phyloP scores from a whole-genome alignment of 345 rosid species.

The Moringa oleifera region DNA sequence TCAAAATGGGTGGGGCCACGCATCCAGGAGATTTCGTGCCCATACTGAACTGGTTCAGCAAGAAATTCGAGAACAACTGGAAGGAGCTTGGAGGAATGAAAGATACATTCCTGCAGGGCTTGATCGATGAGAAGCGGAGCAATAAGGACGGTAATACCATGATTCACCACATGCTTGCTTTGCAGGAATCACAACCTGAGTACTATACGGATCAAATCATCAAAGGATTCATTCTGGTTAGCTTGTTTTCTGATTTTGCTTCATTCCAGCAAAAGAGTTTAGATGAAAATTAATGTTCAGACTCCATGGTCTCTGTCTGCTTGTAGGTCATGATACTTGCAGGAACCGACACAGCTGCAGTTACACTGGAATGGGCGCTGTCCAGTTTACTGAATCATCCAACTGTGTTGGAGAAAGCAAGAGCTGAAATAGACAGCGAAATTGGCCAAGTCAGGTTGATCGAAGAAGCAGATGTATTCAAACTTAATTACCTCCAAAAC shows the following conservation, averaged over 20 bases:
- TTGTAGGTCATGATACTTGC: conserved; percentile 31
- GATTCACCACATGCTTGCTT: conserved; percentile 41
- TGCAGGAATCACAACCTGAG: conserved; percentile 38
- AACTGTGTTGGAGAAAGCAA: conserved; percentile 30
- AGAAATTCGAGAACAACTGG: conserved; percentile 18
- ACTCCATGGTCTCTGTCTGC: too few species aligned
- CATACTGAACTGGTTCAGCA: conserved; percentile 23
- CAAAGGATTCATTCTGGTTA: conserved; percentile 36
- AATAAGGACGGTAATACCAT: conserved; percentile 19
- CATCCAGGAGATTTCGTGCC: conserved; percentile 47
- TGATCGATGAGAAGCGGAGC: conserved; percentile 43
- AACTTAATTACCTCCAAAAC: conserved; percentile 35
- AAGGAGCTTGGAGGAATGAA: conserved; percentile 12
- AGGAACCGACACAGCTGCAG: conserved; percentile 40
- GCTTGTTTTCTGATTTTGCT: background rate
- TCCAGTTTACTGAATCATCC: conserved; percentile 39
- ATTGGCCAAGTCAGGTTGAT: conserved; percentile 25
- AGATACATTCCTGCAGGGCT: conserved; percentile 38
- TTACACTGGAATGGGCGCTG: conserved; percentile 48
- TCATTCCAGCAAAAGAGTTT: too few species aligned
- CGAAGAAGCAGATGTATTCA: conserved; percentile 28
- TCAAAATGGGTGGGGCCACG: conserved; percentile 18
- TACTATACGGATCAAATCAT: conserved; percentile 39
- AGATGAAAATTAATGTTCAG: too few species aligned
- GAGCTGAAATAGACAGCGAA: conserved; percentile 22